Base-by-base conservation (phyloP, 441 rosid species). In the Sinapis alba region DNA sequence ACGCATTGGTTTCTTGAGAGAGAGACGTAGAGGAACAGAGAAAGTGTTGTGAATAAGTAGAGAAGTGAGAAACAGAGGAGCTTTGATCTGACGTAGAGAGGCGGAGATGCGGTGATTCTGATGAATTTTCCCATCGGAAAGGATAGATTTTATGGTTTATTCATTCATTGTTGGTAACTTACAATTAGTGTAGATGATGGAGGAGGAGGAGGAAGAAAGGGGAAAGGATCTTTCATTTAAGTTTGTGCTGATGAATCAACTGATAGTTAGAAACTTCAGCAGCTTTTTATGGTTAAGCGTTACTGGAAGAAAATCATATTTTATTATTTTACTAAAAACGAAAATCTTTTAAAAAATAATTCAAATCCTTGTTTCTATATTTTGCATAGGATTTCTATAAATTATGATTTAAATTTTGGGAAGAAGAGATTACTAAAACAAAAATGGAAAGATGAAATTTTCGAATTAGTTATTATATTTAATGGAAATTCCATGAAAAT, bases 51-150 rank as follows among this genome's bases (percentile, higher is more conserved):
- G 83, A 86, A 78, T 45, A 94, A 86, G 78, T 90, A 92, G 2
- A 88, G 6, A 21, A 90, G 82, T 41, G 98, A 90, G 51, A 87
- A 59, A 65, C 94, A 92, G 85, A 94, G 94, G 51, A 86, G 88
- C 59, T 90, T 94, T 62, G 99, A 90, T 87, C 88, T 85, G 84
- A 79, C 83, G 66, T 83, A 73, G 43, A 84, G 90, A 24, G 97
- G 92, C 2, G 80, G 60, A 53, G 77, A 30, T 2, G 64, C 7
- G 16, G 71, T 80, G 57, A 69, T 68, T 68, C 19, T 78, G 6
- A 69, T 79, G 65, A 43, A 57, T 45, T 62, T 76, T 36, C 83
- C 68, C 83, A 80, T 80, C 6, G n/a, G 11, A 58, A 58, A 20
- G 43, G 11, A 21, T 1, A 54, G 7, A 34, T 47, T 43, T 68